phyloP scores from a whole-genome alignment of 257 asterid species.

The Ligustrum vulgare region DNA sequence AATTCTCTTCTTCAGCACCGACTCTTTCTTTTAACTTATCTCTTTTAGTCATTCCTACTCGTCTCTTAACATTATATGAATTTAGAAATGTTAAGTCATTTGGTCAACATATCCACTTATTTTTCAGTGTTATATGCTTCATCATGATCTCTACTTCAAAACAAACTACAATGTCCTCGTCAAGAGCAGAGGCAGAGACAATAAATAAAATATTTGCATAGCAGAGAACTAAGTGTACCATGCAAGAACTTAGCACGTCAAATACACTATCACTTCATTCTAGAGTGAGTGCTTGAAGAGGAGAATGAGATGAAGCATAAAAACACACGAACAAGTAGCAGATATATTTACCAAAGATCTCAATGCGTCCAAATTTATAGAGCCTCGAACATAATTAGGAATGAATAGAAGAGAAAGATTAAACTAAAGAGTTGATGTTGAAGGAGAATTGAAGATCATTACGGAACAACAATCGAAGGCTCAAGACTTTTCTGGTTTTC shows the following conservation, averaged over 20 bases:
- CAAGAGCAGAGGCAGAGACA: neutral
- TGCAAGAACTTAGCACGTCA: neutral
- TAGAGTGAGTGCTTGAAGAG: neutral
- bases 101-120: neutral
- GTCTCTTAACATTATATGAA: neutral
- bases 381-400: neutral
- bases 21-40: neutral
- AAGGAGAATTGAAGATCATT: conserved; percentile 1
- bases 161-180: neutral
- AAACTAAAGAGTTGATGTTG: neutral
- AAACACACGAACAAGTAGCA: neutral
- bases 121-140: neutral
- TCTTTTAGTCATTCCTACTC: neutral
- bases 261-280: neutral
- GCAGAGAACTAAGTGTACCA: neutral
- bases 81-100: neutral
- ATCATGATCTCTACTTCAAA: neutral
- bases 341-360: neutral
- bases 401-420: neutral
- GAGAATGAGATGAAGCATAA: neutral
- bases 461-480: neutral
- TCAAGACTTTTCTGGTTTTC: neutral
- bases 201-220: neutral
- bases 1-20: neutral
- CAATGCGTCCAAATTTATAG: neutral